phyloP scores from a whole-genome alignment of 2,329 filamentous ascomycete species.

The Exophiala mesophila region DNA sequence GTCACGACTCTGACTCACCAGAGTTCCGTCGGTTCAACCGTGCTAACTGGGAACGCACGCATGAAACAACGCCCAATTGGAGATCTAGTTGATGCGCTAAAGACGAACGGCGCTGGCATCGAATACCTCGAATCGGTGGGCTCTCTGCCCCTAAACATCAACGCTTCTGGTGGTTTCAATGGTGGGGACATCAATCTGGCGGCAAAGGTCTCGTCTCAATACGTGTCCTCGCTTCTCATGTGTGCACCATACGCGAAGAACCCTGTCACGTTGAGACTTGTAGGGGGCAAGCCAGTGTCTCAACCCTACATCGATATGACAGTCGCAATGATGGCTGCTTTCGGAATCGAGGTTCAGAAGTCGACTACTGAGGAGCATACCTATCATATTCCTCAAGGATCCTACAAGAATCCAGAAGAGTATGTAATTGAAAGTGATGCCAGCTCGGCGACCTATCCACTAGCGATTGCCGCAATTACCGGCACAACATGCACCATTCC shows the following conservation, averaged over 20 bases:
- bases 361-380: constrained; percentile 79
- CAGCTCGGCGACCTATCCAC: constrained; percentile 92
- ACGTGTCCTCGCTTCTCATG: constrained; percentile 95
- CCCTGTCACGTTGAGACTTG: constrained; percentile 79
- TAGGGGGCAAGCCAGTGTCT: constrained; percentile 96
- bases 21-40: constrained; percentile 58
- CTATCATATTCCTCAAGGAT: constrained; percentile 83
- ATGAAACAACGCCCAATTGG: constrained; percentile 97
- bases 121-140: constrained; percentile 78
- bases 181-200: constrained; percentile 87
- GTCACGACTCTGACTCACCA: constrained; percentile 79
- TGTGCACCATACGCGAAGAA: constrained; percentile 94
- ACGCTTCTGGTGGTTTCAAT: constrained; percentile 74
- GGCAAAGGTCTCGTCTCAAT: constrained; percentile 97
- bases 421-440: constrained; percentile 96
- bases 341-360: constrained; percentile 74
- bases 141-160: constrained; percentile 77
- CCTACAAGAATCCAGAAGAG: constrained; percentile 75
- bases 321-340: constrained; percentile 91
- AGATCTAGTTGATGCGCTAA: constrained; percentile 83
- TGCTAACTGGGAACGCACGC: constrained; percentile 86
- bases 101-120: constrained; percentile 78
- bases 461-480: constrained; percentile 90
- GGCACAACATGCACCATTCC: constrained; percentile 93
- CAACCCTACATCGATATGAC: constrained; percentile 99